Conservation (phyloP, 2,329 filamentous ascomycete species). For the Trichoderma lentiforme region DNA sequence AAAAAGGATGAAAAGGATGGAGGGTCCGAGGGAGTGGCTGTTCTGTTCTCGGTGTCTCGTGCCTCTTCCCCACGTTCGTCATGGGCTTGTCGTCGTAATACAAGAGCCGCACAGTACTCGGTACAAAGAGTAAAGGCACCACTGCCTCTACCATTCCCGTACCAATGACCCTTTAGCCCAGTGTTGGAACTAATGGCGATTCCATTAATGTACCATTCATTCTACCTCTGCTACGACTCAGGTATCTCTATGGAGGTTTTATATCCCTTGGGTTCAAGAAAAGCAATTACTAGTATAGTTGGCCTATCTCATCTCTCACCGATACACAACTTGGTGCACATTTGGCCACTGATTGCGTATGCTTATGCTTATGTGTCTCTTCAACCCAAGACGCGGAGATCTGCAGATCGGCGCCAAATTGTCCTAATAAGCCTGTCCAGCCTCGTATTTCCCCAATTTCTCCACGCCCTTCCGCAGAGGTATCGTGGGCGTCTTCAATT, state of each 20-base stretch:
- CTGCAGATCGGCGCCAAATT: no score
- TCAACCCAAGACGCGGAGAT: no score
- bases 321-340: no score
- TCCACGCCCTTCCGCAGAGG: no score
- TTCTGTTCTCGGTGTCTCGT: slow-evolving; percentile 10
- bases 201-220: not conserved
- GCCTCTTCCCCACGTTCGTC: slow-evolving; percentile 15
- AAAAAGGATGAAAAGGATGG: not conserved
- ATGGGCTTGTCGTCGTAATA: not conserved
- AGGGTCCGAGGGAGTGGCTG: not conserved
- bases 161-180: not conserved
- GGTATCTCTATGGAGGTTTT: not conserved
- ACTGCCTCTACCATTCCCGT: not conserved
- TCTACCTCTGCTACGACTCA: not conserved
- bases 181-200: not conserved
- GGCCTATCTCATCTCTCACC: no score
- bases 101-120: not conserved
- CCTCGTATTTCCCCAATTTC: no score
- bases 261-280: not conserved
- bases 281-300: not conserved
- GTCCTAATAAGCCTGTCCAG: no score
- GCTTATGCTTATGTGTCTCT: no score
- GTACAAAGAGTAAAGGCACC: not conserved
- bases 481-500: no score
- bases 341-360: no score